Evolutionary conservation across 1,284 basidiomycete species (phyloP), one percentile per base, ranked within the genome.

Genomic region (Cystobasidium pallidum): DNA sequence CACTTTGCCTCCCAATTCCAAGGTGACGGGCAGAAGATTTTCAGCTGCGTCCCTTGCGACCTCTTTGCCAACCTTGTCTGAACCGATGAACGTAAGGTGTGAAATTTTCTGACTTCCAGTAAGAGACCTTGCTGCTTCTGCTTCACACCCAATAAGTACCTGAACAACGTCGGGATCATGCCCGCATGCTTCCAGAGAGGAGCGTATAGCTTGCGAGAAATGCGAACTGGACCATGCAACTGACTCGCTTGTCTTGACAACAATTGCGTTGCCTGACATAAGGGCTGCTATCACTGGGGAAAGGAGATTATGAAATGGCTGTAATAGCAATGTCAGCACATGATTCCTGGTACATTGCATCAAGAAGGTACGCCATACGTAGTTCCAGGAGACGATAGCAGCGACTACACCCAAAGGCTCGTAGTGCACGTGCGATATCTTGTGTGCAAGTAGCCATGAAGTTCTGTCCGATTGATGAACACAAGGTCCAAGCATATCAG

Each of bases 381-480:
- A 92, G 78, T 92, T 93, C 92, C 94, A 97, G 0, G 57, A 70
- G 43, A 98, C 94, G 73, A 94, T 89, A 0, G 90, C 95, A 51
- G 89, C 88, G 11, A 96, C 91, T 0, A 94, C 91, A 34, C 95
- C 95, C n/a, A 94, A 86, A 8, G 95, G 95, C 75, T 94, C 91
- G 79, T 92, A 94, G 76, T 90, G 84, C 7, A 98, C 91, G 80
- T 91, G 32, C 19, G 82, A 82, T 0, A 80, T 86, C 83, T 99
- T 99, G 85, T 98, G 94, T 28, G 85, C 86, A 68, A 96, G 83
- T 76, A 97, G 84, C 34, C 93, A 82, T 77, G 91, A 92, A 34
- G 87, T 87, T 17, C 76, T 73, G 1, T 77, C 19, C 3, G 24
- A 47, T 21, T 2, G 45, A 19, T 3, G 6, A 24, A 26, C 3